A percentile compares a stretch with the other conserved stretches of the same genome.
These are phyloP conservation scores for Myriosclerotinia duriaeana DNA, from an alignment of 2,329 filamentous ascomycete genomes.

Conservation along the genomic window DNA sequence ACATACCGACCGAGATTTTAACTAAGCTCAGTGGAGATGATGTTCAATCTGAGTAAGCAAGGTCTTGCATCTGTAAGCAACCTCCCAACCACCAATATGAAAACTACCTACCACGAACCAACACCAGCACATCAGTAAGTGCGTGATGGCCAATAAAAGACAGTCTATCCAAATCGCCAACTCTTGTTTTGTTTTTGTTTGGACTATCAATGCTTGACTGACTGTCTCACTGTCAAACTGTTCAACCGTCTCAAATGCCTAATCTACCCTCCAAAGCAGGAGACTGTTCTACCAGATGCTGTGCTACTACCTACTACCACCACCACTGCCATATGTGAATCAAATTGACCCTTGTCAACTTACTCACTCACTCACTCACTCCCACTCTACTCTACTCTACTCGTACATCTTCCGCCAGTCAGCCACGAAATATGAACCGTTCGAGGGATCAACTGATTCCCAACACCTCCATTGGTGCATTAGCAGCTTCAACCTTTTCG, in stretches of 20 bases:
- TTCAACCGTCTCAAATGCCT: background rate
- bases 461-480: constrained; percentile 6
- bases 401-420: background rate
- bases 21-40: constrained; percentile 6
- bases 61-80: constrained; percentile 22
- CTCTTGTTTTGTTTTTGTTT: background rate
- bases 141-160: background rate
- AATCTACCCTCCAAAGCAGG: constrained; percentile 4
- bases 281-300: constrained; percentile 7
- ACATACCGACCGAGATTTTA: constrained; percentile 13
- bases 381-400: background rate
- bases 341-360: constrained; percentile 8
- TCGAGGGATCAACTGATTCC: constrained; percentile 11
- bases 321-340: constrained; percentile 1
- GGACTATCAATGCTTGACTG: background rate
- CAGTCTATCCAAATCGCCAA: background rate
- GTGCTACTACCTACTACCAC: background rate
- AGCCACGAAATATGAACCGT: constrained; percentile 15
- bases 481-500: constrained; percentile 12
- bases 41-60: constrained; percentile 22
- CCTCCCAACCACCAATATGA: constrained; percentile 9
- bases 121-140: background rate
- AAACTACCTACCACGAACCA: constrained; percentile 7
- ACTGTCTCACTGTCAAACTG: background rate
- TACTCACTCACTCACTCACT: background rate